A percentile compares a stretch with the other conserved stretches of the same genome.
Evolutionary conservation across 148 eudicot species (phyloP).

Genomic region (Rhododendron molle): DNA sequence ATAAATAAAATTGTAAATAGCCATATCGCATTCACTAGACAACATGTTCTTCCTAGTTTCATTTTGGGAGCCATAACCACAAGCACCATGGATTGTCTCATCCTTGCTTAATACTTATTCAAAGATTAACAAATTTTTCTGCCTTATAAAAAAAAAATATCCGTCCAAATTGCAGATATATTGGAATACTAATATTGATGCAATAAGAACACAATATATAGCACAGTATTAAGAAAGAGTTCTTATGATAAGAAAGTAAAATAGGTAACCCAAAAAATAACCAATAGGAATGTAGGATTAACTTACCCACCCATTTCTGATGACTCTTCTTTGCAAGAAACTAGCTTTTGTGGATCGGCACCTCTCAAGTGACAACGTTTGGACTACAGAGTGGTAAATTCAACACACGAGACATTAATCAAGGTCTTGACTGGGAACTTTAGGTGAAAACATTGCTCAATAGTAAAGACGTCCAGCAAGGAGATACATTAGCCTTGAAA

Average conservation of each 20-base stretch:
- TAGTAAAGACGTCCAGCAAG: neutral
- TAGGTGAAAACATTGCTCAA: neutral
- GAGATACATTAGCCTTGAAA: neutral
- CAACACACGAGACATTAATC: slow-evolving; percentile 1
- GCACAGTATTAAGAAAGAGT: neutral
- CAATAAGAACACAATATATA: neutral
- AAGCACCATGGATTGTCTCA: neutral
- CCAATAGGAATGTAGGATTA: neutral
- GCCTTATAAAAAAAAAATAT: too few relatives aligned
- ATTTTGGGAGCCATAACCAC: neutral
- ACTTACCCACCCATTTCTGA: slow-evolving; percentile 98
- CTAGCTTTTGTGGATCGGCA: slow-evolving; percentile 48
- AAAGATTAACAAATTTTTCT: too few relatives aligned
- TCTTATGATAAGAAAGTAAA: neutral
- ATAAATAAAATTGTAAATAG: neutral
- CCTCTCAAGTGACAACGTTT: slow-evolving; percentile 70
- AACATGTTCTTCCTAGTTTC: neutral
- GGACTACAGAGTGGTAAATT: slow-evolving; percentile 41
- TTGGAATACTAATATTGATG: neutral
- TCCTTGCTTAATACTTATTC: neutral
- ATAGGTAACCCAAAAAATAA: neutral
- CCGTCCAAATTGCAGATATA: neutral
- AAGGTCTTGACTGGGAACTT: neutral
- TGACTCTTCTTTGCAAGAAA: slow-evolving; percentile 60
- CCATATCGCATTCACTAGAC: neutral